A percentile compares a stretch with the other conserved stretches of the same genome.
phyloP scores from a whole-genome alignment of 768 basidiomycete species.

The Strobilomyces confusus region DNA sequence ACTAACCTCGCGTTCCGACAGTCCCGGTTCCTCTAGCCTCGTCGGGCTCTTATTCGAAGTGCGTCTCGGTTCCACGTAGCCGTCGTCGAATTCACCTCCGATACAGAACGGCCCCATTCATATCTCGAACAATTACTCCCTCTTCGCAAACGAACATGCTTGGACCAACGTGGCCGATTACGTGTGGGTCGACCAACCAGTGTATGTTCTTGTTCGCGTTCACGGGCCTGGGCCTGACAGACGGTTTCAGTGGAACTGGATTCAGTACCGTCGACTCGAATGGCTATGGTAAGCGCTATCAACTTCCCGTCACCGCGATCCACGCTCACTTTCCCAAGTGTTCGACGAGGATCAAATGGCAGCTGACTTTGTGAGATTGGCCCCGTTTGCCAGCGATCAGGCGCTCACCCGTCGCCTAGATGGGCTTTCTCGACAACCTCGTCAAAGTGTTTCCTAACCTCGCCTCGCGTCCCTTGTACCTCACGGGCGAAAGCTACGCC shows the following conservation, averaged over 20 bases:
- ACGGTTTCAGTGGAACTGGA: conserved; percentile 47
- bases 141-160: conserved; percentile 49
- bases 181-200: conserved; percentile 74
- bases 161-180: conserved; percentile 63
- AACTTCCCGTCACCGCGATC: neutral
- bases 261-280: conserved; percentile 59
- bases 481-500: conserved; percentile 75
- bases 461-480: conserved; percentile 58
- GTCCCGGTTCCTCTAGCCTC: conserved; percentile 71
- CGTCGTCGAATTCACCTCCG: neutral
- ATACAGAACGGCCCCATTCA: conserved; percentile 66
- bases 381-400: neutral
- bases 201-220: conserved; percentile 30
- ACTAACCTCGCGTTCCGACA: conserved; percentile 10
- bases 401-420: conserved; percentile 34
- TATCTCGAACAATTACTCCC: conserved; percentile 47
- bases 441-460: conserved; percentile 73
- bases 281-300: conserved; percentile 51
- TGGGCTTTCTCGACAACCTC: conserved; percentile 68
- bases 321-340: conserved; percentile 29
- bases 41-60: conserved; percentile 63
- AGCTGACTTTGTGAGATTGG: conserved; percentile 40
- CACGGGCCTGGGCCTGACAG: neutral
- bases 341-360: conserved; percentile 66
- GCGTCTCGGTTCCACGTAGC: conserved; percentile 2